Evolutionary conservation across 2,329 filamentous ascomycete genomes (phyloP).

Genomic region (Xylaria sp.): DNA sequence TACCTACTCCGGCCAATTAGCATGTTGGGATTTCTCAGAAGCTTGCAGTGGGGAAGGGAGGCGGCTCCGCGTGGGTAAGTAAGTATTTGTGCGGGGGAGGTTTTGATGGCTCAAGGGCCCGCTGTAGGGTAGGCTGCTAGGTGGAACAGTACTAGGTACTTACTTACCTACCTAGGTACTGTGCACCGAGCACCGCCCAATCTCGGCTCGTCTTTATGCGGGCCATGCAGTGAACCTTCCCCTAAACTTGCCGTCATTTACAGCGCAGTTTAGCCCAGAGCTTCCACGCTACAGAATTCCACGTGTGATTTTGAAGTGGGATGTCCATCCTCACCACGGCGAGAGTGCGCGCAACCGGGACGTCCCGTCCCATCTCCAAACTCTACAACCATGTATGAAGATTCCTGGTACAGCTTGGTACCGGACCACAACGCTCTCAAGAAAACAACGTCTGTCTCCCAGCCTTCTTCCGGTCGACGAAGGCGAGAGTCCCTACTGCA

Average conservation of each 20-base stretch:
- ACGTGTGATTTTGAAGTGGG: slow-evolving; percentile 24
- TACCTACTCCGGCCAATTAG: slow-evolving; percentile 21
- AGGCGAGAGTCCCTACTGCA: slow-evolving; percentile 77
- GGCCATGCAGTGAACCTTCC: too few species aligned
- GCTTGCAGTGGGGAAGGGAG: slow-evolving; percentile 17
- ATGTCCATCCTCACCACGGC: slow-evolving; percentile 19
- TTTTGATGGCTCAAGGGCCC: not conserved
- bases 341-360: not conserved
- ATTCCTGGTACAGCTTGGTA: slow-evolving; percentile 85
- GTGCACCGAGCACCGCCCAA: too few species aligned
- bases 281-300: not conserved
- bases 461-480: slow-evolving; percentile 64
- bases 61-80: slow-evolving; percentile 28
- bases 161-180: not conserved
- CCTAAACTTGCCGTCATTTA: too few species aligned
- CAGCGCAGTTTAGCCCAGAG: not conserved
- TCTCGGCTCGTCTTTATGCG: too few species aligned
- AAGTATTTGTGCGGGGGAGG: not conserved
- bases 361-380: not conserved
- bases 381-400: slow-evolving; percentile 74
- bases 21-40: slow-evolving; percentile 19
- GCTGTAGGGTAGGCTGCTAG: not conserved
- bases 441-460: slow-evolving; percentile 57
- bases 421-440: slow-evolving; percentile 66
- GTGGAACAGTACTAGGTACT: not conserved